phyloP scores from a whole-genome alignment of 352 stramenopile genomes.

The Phytophthora pisi region DNA sequence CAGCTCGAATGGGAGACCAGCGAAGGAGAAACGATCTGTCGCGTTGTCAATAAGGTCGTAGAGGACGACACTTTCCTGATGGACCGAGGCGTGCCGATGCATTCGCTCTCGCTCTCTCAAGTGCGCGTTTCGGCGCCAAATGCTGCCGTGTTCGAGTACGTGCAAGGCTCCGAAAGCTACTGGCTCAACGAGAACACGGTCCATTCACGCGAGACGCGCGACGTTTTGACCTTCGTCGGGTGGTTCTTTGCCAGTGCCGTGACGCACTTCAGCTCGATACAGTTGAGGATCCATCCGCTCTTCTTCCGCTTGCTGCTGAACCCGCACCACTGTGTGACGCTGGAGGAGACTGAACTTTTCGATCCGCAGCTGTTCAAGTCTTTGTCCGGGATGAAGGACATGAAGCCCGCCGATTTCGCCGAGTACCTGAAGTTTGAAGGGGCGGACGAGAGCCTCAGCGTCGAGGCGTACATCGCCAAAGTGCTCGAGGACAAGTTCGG shows the following conservation, averaged over 20 bases:
- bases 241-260: constrained; percentile 71
- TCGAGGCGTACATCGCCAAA: constrained; percentile 56
- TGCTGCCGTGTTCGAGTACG: constrained; percentile 54
- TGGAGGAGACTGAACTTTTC: constrained; percentile 55
- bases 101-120: constrained; percentile 47
- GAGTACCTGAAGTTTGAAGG: constrained; percentile 67
- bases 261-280: constrained; percentile 45
- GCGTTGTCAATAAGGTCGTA: constrained; percentile 58
- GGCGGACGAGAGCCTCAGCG: constrained; percentile 32
- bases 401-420: constrained; percentile 55
- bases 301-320: constrained; percentile 62
- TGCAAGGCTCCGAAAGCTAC: constrained; percentile 65
- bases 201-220: constrained; percentile 42
- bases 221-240: constrained; percentile 52
- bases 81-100: constrained; percentile 42
- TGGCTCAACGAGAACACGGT: constrained; percentile 57
- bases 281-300: constrained; percentile 49
- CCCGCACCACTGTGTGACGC: constrained; percentile 29
- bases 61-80: constrained; percentile 54
- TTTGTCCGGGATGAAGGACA: constrained; percentile 52
- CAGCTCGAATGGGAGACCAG: constrained; percentile 42
- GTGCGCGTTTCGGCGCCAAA: constrained; percentile 50
- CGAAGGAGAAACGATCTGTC: constrained; percentile 34
- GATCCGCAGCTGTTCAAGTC: constrained; percentile 51
- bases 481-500: constrained; percentile 61